These are phyloP conservation scores for Comarum palustre DNA, from an alignment of 306 rosid genomes.

Conservation along the genomic window DNA sequence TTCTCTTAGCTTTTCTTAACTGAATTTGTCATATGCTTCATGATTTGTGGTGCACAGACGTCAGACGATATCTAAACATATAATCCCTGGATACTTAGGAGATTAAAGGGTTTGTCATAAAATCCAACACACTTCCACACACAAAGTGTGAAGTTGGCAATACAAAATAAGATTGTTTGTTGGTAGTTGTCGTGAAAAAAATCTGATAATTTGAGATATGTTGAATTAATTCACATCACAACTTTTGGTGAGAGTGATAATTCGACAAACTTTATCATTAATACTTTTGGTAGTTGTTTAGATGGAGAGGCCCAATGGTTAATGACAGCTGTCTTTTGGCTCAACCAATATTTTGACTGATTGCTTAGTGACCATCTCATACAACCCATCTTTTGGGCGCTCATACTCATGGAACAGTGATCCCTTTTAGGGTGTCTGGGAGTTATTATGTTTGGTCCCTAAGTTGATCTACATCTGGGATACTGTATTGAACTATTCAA, in stretches of 20 bases:
- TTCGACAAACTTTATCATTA: background rate
- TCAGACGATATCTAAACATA: background rate
- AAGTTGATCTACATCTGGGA: background rate
- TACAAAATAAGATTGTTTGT: background rate
- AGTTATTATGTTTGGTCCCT: background rate
- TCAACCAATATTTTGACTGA: background rate
- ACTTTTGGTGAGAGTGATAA: too few relatives aligned
- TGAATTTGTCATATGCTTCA: conserved; percentile 14
- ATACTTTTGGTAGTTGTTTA: background rate
- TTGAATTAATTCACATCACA: background rate
- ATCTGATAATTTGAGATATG: background rate
- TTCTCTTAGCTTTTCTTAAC: conserved; percentile 26
- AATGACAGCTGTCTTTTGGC: background rate
- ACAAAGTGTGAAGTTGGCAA: background rate
- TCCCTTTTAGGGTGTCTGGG: background rate
- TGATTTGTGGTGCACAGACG: background rate
- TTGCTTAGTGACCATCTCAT: background rate
- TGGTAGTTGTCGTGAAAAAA: background rate
- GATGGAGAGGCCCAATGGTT: background rate
- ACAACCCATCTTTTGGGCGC: background rate
- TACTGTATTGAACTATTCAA: background rate
- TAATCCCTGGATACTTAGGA: background rate
- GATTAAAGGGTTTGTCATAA: background rate
- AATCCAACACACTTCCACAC: background rate
- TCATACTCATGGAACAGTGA: background rate